A percentile compares a stretch with the other conserved stretches of the same genome.
Conservation (phyloP, 192 early-diverging fungal species). For the Jimgerdemannia lactiflua region DNA sequence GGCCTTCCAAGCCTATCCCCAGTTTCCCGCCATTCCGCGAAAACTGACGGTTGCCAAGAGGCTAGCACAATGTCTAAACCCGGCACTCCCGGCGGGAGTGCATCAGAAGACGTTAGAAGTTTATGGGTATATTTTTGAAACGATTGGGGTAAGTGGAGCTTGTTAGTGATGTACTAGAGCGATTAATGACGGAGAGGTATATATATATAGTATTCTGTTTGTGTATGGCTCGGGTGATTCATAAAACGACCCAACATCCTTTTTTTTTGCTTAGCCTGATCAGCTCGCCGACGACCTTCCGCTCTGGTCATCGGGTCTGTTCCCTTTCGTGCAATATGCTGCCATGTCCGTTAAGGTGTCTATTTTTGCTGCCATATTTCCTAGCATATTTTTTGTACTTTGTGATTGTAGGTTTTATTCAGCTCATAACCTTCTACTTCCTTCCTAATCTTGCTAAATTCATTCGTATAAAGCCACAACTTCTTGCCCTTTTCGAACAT, state of each 20-base stretch:
- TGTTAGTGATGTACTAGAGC: background rate
- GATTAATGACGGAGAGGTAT: no score
- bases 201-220: no score
- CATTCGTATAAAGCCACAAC: constrained; percentile 54
- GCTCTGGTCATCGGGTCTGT: constrained; percentile 86
- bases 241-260: background rate
- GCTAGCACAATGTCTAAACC: constrained; percentile 93
- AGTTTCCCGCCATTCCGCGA: constrained; percentile 75
- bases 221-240: no score
- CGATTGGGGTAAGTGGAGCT: constrained; percentile 57
- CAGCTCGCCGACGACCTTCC: constrained; percentile 80
- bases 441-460: background rate
- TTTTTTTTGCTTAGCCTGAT: constrained; percentile 40
- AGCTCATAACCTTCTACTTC: background rate
- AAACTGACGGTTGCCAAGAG: constrained; percentile 87
- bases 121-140: constrained; percentile 75
- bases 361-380: background rate
- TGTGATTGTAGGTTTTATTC: constrained; percentile 7
- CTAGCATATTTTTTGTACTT: background rate
- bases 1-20: constrained; percentile 76
- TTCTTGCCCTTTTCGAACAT: constrained; percentile 74
- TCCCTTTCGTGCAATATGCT: constrained; percentile 87
- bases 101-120: constrained; percentile 93
- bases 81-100: constrained; percentile 90
- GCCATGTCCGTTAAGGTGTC: constrained; percentile 75